A percentile compares a stretch with the other conserved stretches of the same genome.
These are phyloP conservation scores for Sporobolomyces phaffii DNA, from an alignment of 768 basidiomycete genomes.

Conservation along the genomic window DNA sequence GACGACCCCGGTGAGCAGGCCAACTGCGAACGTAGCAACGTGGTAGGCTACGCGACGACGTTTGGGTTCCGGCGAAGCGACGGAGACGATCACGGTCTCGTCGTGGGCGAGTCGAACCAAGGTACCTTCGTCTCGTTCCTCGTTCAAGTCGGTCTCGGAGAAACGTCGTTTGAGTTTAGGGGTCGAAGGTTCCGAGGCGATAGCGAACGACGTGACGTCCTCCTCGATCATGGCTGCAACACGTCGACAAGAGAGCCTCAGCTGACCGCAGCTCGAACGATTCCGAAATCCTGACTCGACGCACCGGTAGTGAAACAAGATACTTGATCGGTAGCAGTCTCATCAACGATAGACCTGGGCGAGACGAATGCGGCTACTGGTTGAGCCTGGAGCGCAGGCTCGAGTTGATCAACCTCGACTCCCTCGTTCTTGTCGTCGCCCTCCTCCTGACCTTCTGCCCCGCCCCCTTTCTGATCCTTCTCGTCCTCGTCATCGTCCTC, in stretches of 20 bases:
- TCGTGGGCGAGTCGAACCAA: not conserved
- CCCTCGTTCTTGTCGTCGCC: too few relatives aligned
- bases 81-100: not conserved
- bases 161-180: conserved; percentile 19
- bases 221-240: not conserved
- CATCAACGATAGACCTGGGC: too few relatives aligned
- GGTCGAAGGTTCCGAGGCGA: not conserved
- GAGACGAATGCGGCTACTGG: too few relatives aligned
- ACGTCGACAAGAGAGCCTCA: not conserved
- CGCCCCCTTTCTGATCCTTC: not conserved
- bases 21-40: conserved; percentile 2
- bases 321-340: too few relatives aligned
- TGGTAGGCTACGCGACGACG: conserved; percentile 19
- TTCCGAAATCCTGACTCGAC: too few relatives aligned
- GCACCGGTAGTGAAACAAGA: too few relatives aligned
- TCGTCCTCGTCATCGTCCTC: not conserved
- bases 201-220: not conserved
- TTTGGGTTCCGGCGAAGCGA: not conserved
- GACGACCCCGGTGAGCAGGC: conserved; percentile 8
- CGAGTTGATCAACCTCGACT: too few relatives aligned
- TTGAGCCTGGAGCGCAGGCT: too few relatives aligned
- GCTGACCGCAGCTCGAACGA: too few relatives aligned
- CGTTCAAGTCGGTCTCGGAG: conserved; percentile 9
- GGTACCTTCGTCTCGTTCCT: not conserved
- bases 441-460: too few relatives aligned